phyloP scores from a whole-genome alignment of 1,139 yeast species.

The Arxiozyma heterogenica region DNA sequence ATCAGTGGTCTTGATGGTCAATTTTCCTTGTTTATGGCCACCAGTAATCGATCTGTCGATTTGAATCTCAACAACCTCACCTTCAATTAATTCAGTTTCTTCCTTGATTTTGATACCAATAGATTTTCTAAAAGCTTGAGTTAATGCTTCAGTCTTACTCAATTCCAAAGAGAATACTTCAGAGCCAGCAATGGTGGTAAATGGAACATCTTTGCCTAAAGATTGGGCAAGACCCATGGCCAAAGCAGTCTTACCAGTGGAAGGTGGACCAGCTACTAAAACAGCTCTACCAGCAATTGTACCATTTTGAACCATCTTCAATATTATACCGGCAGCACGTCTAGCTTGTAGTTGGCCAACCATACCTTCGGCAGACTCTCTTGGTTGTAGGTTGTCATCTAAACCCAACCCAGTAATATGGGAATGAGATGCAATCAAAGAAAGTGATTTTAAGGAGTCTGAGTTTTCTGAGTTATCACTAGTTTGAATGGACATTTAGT shows the following conservation, averaged over 20 bases:
- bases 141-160: conserved; percentile 89
- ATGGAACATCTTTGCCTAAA: conserved; percentile 86
- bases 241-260: conserved; percentile 97
- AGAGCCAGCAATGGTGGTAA: conserved; percentile 89
- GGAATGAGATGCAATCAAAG: conserved; percentile 90
- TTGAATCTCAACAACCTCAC: conserved; percentile 97
- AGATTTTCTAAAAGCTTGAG: conserved; percentile 91
- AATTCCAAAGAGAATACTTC: conserved; percentile 87
- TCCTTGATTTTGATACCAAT: conserved; percentile 94
- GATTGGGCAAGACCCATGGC: conserved; percentile 95
- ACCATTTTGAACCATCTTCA: conserved; percentile 89
- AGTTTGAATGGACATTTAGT: conserved; percentile 38
- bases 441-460: conserved; percentile 42
- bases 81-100: conserved; percentile 94
- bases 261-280: conserved; percentile 94
- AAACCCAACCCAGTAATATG: conserved; percentile 93
- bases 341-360: conserved; percentile 95
- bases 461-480: conserved; percentile 36
- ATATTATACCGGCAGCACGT: conserved; percentile 87
- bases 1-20: conserved; percentile 95
- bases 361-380: conserved; percentile 81
- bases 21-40: conserved; percentile 95
- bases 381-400: conserved; percentile 81
- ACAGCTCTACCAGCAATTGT: conserved; percentile 96
- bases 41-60: conserved; percentile 94